Conservation (phyloP, 371 early-diverging fungal genomes). For the Mortierella sp. region DNA sequence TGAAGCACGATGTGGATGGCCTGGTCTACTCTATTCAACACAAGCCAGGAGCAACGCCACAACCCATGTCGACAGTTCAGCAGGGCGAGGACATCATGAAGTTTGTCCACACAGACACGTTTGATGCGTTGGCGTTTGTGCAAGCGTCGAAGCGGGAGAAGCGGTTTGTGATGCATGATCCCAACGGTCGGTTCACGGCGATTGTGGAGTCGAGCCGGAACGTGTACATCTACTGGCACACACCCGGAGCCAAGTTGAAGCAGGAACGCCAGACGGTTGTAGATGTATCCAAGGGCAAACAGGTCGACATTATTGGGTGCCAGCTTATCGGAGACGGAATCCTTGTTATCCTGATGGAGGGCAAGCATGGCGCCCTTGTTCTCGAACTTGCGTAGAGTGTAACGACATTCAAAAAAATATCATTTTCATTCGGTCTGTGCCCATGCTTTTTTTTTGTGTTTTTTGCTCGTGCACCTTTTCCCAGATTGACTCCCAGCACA, state of each 20-base stretch:
- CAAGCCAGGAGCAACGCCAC: slow-evolving; percentile 23
- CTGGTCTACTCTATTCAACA: slow-evolving; percentile 66
- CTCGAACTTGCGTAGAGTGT: slow-evolving; percentile 19
- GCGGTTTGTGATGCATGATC: slow-evolving; percentile 71
- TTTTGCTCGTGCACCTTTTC: slow-evolving; percentile 13
- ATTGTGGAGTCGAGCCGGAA: slow-evolving; percentile 80
- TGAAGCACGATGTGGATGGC: slow-evolving; percentile 84
- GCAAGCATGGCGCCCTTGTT: slow-evolving; percentile 54
- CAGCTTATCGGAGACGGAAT: slow-evolving; percentile 60
- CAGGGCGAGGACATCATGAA: slow-evolving; percentile 21
- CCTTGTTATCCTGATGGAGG: slow-evolving; percentile 65
- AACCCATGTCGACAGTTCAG: slow-evolving; percentile 26
- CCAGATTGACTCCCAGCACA: neutral
- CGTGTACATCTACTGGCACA: slow-evolving; percentile 76
- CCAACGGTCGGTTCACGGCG: slow-evolving; percentile 63
- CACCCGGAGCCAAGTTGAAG: slow-evolving; percentile 36
- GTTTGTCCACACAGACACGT: slow-evolving; percentile 68
- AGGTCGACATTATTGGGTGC: slow-evolving; percentile 63
- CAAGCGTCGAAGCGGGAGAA: slow-evolving; percentile 86
- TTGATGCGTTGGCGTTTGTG: slow-evolving; percentile 85
- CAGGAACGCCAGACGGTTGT: slow-evolving; percentile 48
- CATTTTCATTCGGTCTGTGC: neutral
- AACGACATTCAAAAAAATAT: neutral
- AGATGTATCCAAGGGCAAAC: slow-evolving; percentile 46
- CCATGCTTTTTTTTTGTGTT: neutral